These are phyloP conservation scores for Dactylellina leptospora DNA, from an alignment of 2,329 filamentous ascomycete genomes.

Conservation along the genomic window DNA sequence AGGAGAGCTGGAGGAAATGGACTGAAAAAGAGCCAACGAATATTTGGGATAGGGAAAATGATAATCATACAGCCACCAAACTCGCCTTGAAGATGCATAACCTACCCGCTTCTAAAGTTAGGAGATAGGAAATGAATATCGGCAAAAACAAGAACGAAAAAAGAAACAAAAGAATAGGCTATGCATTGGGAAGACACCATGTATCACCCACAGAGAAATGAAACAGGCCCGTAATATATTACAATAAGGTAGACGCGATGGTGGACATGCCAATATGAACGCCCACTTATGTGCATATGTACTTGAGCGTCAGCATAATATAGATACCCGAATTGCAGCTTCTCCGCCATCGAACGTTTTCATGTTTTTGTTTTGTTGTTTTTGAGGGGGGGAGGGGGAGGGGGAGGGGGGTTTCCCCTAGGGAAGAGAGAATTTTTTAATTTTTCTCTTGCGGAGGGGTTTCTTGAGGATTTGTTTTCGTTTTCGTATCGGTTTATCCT, in stretches of 20 bases:
- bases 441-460: too few relatives aligned
- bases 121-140: slow-evolving; percentile 54
- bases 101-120: slow-evolving; percentile 52
- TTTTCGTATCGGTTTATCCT: too few relatives aligned
- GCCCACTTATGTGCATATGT: not conserved
- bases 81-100: slow-evolving; percentile 54
- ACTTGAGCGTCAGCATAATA: not conserved
- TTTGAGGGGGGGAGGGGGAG: too few relatives aligned
- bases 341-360: too few relatives aligned
- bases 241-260: slow-evolving; percentile 21
- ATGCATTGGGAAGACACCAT: slow-evolving; percentile 32
- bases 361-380: too few relatives aligned
- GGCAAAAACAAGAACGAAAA: slow-evolving; percentile 44
- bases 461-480: too few relatives aligned
- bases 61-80: slow-evolving; percentile 54
- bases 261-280: slow-evolving; percentile 7
- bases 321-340: too few relatives aligned
- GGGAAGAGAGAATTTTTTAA: too few relatives aligned
- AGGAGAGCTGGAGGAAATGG: slow-evolving; percentile 7
- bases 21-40: too few relatives aligned
- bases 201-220: slow-evolving; percentile 18
- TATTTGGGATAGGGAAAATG: slow-evolving; percentile 56
- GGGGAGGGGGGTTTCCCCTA: too few relatives aligned
- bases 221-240: slow-evolving; percentile 45
- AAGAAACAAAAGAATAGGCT: slow-evolving; percentile 35